Evolutionary conservation across 2,329 filamentous ascomycete species (phyloP).

Genomic region (Exophiala aquamarina): DNA sequence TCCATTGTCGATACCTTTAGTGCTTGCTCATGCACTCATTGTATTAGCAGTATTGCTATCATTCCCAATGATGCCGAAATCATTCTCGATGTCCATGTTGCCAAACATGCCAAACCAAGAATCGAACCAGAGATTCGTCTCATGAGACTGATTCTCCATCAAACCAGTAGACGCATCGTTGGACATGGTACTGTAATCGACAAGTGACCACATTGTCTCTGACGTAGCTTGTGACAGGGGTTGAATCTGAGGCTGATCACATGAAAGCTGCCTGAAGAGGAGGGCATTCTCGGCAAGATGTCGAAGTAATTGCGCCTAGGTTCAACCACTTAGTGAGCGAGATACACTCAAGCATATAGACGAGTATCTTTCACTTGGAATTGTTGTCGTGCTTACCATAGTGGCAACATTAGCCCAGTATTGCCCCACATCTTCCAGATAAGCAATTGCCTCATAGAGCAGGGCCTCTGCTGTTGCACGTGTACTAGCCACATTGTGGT

Average conservation of each 20-base stretch:
- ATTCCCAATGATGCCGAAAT: not conserved
- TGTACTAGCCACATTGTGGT: not conserved
- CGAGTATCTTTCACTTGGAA: no score
- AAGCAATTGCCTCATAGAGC: constrained; percentile 3
- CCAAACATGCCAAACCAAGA: constrained; percentile 8
- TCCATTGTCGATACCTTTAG: no score
- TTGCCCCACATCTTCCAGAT: constrained; percentile 4
- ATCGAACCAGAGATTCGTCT: constrained; percentile 1
- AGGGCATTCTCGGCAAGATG: not conserved
- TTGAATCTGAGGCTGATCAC: not conserved
- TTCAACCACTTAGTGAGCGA: not conserved
- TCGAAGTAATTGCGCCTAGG: not conserved
- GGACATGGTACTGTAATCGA: constrained; percentile 15
- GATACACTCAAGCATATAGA: not conserved
- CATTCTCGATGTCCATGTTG: not conserved
- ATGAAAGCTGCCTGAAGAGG: not conserved
- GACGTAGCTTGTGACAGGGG: not conserved
- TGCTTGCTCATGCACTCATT: no score
- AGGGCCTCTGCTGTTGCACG: not conserved
- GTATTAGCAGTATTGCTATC: not conserved
- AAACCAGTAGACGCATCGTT: constrained; percentile 4
- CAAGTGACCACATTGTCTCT: constrained; percentile 9
- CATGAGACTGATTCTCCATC: not conserved
- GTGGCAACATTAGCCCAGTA: constrained; percentile 11
- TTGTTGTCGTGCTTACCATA: constrained; percentile 7